Conservation (phyloP, 2,329 filamentous ascomycete species). For the Penicillium griseofulvum region DNA sequence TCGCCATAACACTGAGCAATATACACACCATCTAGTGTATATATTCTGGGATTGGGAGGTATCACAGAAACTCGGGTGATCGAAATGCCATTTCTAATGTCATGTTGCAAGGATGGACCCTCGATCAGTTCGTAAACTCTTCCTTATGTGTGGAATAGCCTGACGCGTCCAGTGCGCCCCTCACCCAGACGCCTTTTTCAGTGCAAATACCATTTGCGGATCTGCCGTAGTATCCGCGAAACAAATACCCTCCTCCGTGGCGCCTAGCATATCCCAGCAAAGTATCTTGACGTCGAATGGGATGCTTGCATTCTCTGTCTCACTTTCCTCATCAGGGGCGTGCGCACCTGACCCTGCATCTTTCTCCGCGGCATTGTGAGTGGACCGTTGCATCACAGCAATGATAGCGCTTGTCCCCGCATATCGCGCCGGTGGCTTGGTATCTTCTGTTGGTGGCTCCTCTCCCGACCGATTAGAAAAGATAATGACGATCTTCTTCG, state of each 20-base stretch:
- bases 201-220: slow-evolving; percentile 41
- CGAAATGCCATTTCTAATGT: not conserved
- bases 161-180: slow-evolving; percentile 1
- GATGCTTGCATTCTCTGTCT: slow-evolving; percentile 13
- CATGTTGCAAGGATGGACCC: not conserved
- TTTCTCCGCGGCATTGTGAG: not conserved
- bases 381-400: slow-evolving; percentile 34
- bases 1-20: slow-evolving; percentile 5
- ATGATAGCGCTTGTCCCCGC: slow-evolving; percentile 50
- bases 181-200: slow-evolving; percentile 20
- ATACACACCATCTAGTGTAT: not conserved
- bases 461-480: slow-evolving; percentile 49
- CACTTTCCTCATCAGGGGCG: slow-evolving; percentile 9
- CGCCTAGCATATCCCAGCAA: slow-evolving; percentile 48
- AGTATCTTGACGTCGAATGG: slow-evolving; percentile 40
- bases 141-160: slow-evolving; percentile 2
- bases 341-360: slow-evolving; percentile 6
- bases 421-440: slow-evolving; percentile 43
- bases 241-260: slow-evolving; percentile 45
- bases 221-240: slow-evolving; percentile 46
- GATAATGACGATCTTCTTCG: slow-evolving; percentile 44
- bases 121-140: not conserved
- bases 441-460: slow-evolving; percentile 37
- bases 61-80: not conserved
- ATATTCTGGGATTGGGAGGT: not conserved